Conservation (phyloP, 805 yeast species). For the Kodamaea nitidulidarum region DNA sequence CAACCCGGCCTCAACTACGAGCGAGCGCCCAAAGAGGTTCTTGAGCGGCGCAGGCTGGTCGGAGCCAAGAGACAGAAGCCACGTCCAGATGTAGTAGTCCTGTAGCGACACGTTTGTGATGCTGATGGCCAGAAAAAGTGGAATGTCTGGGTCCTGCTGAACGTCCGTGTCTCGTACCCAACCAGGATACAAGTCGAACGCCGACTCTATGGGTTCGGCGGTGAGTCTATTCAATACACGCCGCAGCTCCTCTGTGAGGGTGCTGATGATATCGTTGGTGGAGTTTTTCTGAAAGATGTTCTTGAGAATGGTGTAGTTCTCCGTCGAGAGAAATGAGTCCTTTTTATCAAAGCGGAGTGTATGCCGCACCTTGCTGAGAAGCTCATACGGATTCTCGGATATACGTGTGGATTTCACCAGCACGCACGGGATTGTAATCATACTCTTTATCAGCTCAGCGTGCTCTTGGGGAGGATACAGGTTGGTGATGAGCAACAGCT, state of each 20-base stretch:
- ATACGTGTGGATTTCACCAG: constrained; percentile 51
- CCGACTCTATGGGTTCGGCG: constrained; percentile 31
- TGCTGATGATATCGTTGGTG: constrained; percentile 51
- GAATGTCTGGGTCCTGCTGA: constrained; percentile 27
- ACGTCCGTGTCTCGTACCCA: constrained; percentile 22
- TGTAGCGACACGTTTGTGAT: constrained; percentile 67
- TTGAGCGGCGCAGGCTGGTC: constrained; percentile 68
- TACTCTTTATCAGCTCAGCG: constrained; percentile 30
- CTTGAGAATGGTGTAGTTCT: constrained; percentile 72
- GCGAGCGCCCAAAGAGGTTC: constrained; percentile 72
- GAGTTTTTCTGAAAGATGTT: constrained; percentile 60
- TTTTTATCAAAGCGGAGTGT: constrained; percentile 67
- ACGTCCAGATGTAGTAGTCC: constrained; percentile 88
- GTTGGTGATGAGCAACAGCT: constrained; percentile 57
- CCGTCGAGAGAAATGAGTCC: constrained; percentile 65
- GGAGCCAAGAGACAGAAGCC: constrained; percentile 73
- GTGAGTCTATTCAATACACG: constrained; percentile 46
- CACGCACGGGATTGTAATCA: constrained; percentile 58
- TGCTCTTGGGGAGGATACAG: constrained; percentile 69
- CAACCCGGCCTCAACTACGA: constrained; percentile 76
- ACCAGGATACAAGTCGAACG: constrained; percentile 40
- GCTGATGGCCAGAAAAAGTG: constrained; percentile 33
- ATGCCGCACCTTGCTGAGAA: constrained; percentile 46
- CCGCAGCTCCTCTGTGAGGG: constrained; percentile 70
- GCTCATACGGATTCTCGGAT: constrained; percentile 50